Base-by-base conservation (phyloP, 805 yeast genomes). In the Saccharomyces jurei region DNA sequence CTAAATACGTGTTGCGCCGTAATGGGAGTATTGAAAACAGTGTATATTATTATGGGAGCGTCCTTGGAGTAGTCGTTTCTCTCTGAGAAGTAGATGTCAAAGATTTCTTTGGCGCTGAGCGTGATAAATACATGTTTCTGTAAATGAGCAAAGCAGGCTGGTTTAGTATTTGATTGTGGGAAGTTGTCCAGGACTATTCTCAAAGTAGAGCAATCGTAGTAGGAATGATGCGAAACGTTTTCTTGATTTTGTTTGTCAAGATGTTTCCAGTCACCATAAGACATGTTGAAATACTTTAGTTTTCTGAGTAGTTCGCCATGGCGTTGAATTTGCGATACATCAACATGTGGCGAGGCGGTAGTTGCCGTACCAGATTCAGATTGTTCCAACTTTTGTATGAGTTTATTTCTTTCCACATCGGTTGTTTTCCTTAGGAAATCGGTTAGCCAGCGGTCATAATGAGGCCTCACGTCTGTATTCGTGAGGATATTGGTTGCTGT, bases 281-380 rank as follows among this genome's bases (percentile, higher is more conserved):
- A 57, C n/a, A 54, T 32, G 11, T 57, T 54, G 49, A 67, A 67
- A 48, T 67, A 65, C 44, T 63, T 64, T 27, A 62, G 41, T 36
- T 65, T 66, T n/a, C 71, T 58, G 41, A 68, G 54, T 13, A 30
- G 44, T 46, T 63, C 61, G 2, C 71, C 70, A 46, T 66, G 62
- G n/a, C 57, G 54, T 50, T 67, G 65, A 11, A 62, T 54, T 3
- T 50, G 32, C 14, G 50, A 13, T 1, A 60, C 10, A n/a, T 59
- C 54, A 4, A 36, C n/a, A 21, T 36, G 44, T 17, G 44, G 44
- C 1, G 22, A 8, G 22, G 44, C 2, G 25, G 44, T 17, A 2
- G 44, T 17, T 36, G 25, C 25, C 22, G 44, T 36, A 6, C 25
- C 4, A 3, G 44, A 36, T 17, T 36, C 44, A 21, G 44, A 36